Evolutionary conservation across 768 basidiomycete genomes (phyloP).

Genomic region (Tephrocybe sp.): DNA sequence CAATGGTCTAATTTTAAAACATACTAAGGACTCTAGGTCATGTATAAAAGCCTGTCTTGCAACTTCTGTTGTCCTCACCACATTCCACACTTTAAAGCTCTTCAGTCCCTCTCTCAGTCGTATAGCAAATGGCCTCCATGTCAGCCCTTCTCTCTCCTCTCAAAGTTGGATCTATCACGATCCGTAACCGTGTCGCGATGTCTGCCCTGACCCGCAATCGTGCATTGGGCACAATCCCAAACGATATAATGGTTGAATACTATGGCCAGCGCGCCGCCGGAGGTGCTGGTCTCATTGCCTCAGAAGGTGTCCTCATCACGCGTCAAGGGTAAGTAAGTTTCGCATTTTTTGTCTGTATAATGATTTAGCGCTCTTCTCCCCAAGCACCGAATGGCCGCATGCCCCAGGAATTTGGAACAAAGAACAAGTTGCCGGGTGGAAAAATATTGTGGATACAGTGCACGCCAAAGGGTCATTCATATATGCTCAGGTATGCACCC

Average conservation of each 20-base stretch:
- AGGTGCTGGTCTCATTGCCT: constrained; percentile 35
- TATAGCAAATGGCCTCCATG: constrained; percentile 6
- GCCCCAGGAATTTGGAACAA: constrained; percentile 48
- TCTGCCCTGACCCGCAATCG: constrained; percentile 37
- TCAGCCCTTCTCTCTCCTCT: constrained; percentile 26
- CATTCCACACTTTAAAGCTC: background rate
- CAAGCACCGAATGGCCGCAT: constrained; percentile 42
- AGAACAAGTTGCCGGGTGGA: constrained; percentile 45
- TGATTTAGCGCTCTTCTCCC: background rate
- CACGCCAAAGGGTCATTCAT: constrained; percentile 44
- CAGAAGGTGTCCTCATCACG: constrained; percentile 37
- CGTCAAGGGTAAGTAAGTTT: constrained; percentile 38
- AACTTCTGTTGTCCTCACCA: background rate
- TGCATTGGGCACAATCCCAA: constrained; percentile 31
- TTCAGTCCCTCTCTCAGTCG: too few species aligned
- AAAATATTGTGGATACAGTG: constrained; percentile 44
- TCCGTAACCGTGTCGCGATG: constrained; percentile 34
- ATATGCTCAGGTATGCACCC: constrained; percentile 37
- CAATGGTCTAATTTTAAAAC: too few species aligned
- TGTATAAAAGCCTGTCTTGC: too few species aligned
- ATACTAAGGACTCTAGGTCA: too few species aligned
- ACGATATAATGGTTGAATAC: constrained; percentile 34
- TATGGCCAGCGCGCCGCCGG: constrained; percentile 37
- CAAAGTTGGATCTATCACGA: constrained; percentile 28
- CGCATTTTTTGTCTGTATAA: background rate